These are phyloP conservation scores for Olyra latifolia DNA, from an alignment of 176 grass and related monocot species.

Conservation along the genomic window DNA sequence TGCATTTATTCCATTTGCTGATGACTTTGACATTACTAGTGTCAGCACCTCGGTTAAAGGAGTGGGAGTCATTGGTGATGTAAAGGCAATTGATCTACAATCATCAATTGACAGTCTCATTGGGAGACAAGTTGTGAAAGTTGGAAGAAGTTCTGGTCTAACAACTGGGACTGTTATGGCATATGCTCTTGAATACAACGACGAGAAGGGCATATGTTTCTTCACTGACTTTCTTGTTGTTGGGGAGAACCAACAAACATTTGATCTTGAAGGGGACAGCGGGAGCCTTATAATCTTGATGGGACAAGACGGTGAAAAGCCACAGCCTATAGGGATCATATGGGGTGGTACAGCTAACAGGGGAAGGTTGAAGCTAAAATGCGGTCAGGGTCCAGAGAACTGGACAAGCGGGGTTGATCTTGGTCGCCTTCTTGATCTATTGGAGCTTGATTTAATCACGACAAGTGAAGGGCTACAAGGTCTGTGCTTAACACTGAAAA, in stretches of 20 bases:
- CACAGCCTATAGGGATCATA: conserved; percentile 93
- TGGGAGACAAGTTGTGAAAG: conserved; percentile 87
- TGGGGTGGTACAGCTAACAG: conserved; percentile 97
- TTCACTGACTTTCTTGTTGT: conserved; percentile 98
- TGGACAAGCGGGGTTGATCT: conserved; percentile 99
- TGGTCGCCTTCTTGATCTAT: conserved; percentile 86
- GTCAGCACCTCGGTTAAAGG: conserved; percentile 82
- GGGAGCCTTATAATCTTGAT: conserved; percentile 94
- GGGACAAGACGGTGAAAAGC: conserved; percentile 70
- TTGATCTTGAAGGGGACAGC: conserved; percentile 98
- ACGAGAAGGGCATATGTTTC: conserved; percentile 97
- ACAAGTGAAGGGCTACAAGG: conserved; percentile 78
- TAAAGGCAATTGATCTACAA: conserved; percentile 87
- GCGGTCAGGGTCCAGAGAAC: conserved; percentile 90
- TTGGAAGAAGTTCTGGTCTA: conserved; percentile 93
- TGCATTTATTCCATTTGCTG: conserved; percentile 90
- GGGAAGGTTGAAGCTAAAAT: conserved; percentile 93
- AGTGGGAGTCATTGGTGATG: conserved; percentile 75
- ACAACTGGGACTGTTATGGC: conserved; percentile 87
- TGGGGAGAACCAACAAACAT: conserved; percentile 98
- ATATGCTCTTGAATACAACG: conserved; percentile 95
- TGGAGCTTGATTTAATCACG: conserved; percentile 98
- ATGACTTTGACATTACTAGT: conserved; percentile 65
- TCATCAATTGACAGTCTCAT: conserved; percentile 78
- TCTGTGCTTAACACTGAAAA: conserved; percentile 24